Conservation (phyloP, 1,139 yeast genomes). For the Yamadazyma conglobata region DNA sequence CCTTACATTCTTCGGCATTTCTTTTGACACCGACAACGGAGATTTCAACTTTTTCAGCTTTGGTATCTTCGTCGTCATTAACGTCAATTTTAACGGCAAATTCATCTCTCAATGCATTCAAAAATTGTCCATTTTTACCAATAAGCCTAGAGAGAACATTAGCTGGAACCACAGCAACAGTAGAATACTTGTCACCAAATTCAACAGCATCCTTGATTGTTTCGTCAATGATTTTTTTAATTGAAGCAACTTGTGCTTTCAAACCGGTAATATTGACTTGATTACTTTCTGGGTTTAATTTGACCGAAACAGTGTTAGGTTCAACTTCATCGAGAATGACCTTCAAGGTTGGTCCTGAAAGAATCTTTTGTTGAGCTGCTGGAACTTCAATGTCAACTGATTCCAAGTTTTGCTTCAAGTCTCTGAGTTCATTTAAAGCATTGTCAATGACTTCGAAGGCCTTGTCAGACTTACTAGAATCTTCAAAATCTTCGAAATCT, state of each 20-base stretch:
- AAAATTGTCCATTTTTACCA: slow-evolving; percentile 82
- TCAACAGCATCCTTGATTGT: slow-evolving; percentile 64
- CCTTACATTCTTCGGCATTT: slow-evolving; percentile 74
- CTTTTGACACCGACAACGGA: slow-evolving; percentile 71
- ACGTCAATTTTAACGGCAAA: slow-evolving; percentile 79
- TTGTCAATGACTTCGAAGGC: slow-evolving; percentile 47
- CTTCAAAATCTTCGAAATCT: slow-evolving; percentile 41
- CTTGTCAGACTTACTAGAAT: slow-evolving; percentile 22
- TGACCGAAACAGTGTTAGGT: slow-evolving; percentile 37
- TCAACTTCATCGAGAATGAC: slow-evolving; percentile 42
- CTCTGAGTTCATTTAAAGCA: slow-evolving; percentile 55
- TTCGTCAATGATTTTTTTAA: slow-evolving; percentile 49
- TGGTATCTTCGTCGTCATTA: slow-evolving; percentile 23
- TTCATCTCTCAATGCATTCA: slow-evolving; percentile 70
- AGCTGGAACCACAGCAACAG: slow-evolving; percentile 55
- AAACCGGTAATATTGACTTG: slow-evolving; percentile 65
- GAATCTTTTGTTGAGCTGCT: slow-evolving; percentile 52
- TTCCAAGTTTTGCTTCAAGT: slow-evolving; percentile 52
- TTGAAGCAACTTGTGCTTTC: slow-evolving; percentile 51
- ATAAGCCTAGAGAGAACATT: slow-evolving; percentile 73
- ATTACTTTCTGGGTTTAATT: slow-evolving; percentile 43
- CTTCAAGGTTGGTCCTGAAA: slow-evolving; percentile 60
- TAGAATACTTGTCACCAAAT: slow-evolving; percentile 55
- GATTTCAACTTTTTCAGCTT: slow-evolving; percentile 52
- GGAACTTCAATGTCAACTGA: slow-evolving; percentile 52